These are phyloP conservation scores for Candida silvatica DNA, from an alignment of 805 yeast species.

Conservation along the genomic window DNA sequence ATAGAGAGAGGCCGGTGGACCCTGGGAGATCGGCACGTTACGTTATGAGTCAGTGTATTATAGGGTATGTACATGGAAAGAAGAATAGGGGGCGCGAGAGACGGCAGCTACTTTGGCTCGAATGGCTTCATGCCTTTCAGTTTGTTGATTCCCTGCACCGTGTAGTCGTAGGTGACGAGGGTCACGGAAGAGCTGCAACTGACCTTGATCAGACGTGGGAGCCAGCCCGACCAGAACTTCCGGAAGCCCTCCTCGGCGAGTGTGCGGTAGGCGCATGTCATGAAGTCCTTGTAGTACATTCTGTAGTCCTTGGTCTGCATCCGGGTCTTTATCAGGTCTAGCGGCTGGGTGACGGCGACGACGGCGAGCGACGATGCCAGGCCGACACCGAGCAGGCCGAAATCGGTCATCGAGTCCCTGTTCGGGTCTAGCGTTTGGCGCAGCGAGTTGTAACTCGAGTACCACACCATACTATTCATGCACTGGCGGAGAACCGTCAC, in stretches of 20 bases:
- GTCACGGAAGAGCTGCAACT: slow-evolving; percentile 66
- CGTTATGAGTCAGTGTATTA: too few relatives aligned
- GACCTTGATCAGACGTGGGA: slow-evolving; percentile 63
- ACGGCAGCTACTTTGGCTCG: slow-evolving; percentile 12
- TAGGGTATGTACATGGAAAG: too few relatives aligned
- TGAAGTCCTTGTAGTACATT: slow-evolving; percentile 47
- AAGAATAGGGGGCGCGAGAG: too few relatives aligned
- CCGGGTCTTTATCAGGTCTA: slow-evolving; percentile 81
- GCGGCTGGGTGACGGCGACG: slow-evolving; percentile 75
- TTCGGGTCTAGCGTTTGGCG: slow-evolving; percentile 62
- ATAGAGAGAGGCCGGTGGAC: background rate
- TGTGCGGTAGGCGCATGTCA: slow-evolving; percentile 44
- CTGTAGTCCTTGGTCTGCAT: slow-evolving; percentile 73
- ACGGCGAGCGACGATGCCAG: slow-evolving; percentile 64
- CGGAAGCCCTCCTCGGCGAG: slow-evolving; percentile 36
- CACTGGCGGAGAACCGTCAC: slow-evolving; percentile 81
- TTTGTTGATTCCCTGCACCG: slow-evolving; percentile 35
- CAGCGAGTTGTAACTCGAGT: slow-evolving; percentile 71
- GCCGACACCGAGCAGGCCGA: slow-evolving; percentile 35
- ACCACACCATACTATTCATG: slow-evolving; percentile 72
- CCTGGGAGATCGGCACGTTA: too few relatives aligned
- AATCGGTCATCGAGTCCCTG: slow-evolving; percentile 31
- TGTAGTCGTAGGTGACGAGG: slow-evolving; percentile 51
- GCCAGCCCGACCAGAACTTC: slow-evolving; percentile 50
- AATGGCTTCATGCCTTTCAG: slow-evolving; percentile 22